These are phyloP conservation scores for Cercospora sojina DNA, from an alignment of 2,329 filamentous ascomycete species.

Conservation along the genomic window DNA sequence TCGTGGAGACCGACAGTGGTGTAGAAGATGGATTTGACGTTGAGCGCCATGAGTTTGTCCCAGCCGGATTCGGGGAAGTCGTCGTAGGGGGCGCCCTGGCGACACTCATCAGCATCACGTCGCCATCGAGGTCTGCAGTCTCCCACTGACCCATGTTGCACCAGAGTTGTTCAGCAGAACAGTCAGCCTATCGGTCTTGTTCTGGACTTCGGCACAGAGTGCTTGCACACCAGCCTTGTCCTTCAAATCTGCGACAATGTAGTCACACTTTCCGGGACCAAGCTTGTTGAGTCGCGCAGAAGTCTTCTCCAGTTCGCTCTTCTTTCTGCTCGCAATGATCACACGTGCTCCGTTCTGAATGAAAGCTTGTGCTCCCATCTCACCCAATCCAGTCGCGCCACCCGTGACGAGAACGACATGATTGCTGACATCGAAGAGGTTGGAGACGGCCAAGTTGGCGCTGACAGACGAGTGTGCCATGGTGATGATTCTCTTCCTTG, in stretches of 20 bases:
- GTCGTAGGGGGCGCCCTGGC: slow-evolving; percentile 54
- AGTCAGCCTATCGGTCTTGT: slow-evolving; percentile 47
- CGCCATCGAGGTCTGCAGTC: background rate
- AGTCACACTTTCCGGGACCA: slow-evolving; percentile 49
- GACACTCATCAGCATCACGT: background rate
- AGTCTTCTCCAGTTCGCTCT: slow-evolving; percentile 48
- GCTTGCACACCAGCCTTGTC: slow-evolving; percentile 46
- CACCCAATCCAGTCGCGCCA: slow-evolving; percentile 48
- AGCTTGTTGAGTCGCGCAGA: slow-evolving; percentile 44
- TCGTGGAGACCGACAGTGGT: slow-evolving; percentile 50
- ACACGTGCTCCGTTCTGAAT: slow-evolving; percentile 45
- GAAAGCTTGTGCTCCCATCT: slow-evolving; percentile 50
- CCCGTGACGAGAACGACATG: slow-evolving; percentile 47
- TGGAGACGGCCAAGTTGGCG: slow-evolving; percentile 33
- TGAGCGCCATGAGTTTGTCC: slow-evolving; percentile 53
- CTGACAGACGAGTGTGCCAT: slow-evolving; percentile 36
- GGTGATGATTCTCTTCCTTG: background rate
- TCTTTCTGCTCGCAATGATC: slow-evolving; percentile 47
- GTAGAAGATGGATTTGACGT: slow-evolving; percentile 43
- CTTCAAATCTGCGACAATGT: slow-evolving; percentile 46
- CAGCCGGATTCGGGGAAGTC: slow-evolving; percentile 58
- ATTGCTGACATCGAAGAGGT: slow-evolving; percentile 40
- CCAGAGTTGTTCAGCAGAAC: slow-evolving; percentile 51
- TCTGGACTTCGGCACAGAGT: slow-evolving; percentile 45
- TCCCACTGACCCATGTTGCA: slow-evolving; percentile 37